phyloP scores from a whole-genome alignment of 1,139 yeast genomes.

The Scheffersomyces parashehatae region DNA sequence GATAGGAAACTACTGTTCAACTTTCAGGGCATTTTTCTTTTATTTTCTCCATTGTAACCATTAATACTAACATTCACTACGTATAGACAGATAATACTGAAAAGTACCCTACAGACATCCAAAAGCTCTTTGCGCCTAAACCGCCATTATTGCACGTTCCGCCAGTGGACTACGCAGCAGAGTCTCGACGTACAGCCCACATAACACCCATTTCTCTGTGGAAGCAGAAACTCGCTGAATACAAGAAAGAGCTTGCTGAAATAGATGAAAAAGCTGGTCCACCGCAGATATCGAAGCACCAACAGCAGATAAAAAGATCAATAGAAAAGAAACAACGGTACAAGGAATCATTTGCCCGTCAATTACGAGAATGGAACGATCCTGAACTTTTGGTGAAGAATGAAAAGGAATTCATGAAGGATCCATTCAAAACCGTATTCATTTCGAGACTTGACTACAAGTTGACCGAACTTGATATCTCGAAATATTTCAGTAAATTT shows the following conservation, averaged over 20 bases:
- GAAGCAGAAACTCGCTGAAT: slow-evolving; percentile 33
- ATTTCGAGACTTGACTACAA: slow-evolving; percentile 69
- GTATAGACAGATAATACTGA: slow-evolving; percentile 25
- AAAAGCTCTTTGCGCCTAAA: slow-evolving; percentile 65
- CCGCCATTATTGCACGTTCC: slow-evolving; percentile 61
- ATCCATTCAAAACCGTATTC: slow-evolving; percentile 79
- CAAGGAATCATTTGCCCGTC: slow-evolving; percentile 29
- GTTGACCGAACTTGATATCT: slow-evolving; percentile 69
- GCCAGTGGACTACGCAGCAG: slow-evolving; percentile 58
- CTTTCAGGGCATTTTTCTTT: slow-evolving; percentile 34
- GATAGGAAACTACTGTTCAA: too few relatives aligned
- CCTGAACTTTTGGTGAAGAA: slow-evolving; percentile 50
- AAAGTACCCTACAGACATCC: slow-evolving; percentile 65
- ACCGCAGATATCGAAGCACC: slow-evolving; percentile 10
- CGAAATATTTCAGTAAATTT: slow-evolving; percentile 58
- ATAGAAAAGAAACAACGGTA: slow-evolving; percentile 8
- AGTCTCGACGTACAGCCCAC: slow-evolving; percentile 47
- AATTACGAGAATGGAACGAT: slow-evolving; percentile 45
- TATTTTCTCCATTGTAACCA: slow-evolving; percentile 36
- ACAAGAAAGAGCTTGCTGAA: slow-evolving; percentile 34
- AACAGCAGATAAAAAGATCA: slow-evolving; percentile 8
- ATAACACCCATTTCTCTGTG: slow-evolving; percentile 54
- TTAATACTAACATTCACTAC: slow-evolving; percentile 12
- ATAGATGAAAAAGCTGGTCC: slow-evolving; percentile 23
- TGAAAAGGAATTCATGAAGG: slow-evolving; percentile 63